These are phyloP conservation scores for Penicillium coffeae DNA, from an alignment of 495 filamentous ascomycete species.

Conservation along the genomic window DNA sequence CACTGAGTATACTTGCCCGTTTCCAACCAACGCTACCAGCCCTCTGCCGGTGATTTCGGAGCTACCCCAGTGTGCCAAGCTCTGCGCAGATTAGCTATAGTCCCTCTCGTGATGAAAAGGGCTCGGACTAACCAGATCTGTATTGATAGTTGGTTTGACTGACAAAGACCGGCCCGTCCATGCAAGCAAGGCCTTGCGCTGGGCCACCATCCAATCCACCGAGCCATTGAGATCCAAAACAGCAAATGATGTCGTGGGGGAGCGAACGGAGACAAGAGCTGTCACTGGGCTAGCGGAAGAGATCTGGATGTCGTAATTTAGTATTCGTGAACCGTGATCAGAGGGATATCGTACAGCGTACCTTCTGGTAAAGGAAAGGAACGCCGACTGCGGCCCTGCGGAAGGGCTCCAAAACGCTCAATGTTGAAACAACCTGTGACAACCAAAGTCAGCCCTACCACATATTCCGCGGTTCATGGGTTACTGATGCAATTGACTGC, in stretches of 20 bases:
- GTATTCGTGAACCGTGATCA: not conserved
- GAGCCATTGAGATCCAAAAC: slow-evolving; percentile 88
- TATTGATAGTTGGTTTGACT: slow-evolving; percentile 69
- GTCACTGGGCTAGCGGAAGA: slow-evolving; percentile 81
- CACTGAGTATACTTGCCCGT: slow-evolving; percentile 82
- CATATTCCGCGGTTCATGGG: too few species aligned
- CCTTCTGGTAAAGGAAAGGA: slow-evolving; percentile 90
- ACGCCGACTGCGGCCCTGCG: slow-evolving; percentile 71
- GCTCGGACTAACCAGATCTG: slow-evolving; percentile 54
- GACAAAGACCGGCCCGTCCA: slow-evolving; percentile 91
- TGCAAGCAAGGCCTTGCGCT: slow-evolving; percentile 79
- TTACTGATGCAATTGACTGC: slow-evolving; percentile 6
- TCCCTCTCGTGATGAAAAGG: not conserved
- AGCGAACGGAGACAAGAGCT: slow-evolving; percentile 81
- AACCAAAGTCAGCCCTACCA: too few species aligned
- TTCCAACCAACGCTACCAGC: slow-evolving; percentile 75
- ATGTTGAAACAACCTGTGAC: slow-evolving; percentile 70
- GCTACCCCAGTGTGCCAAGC: slow-evolving; percentile 85
- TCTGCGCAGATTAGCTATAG: slow-evolving; percentile 51
- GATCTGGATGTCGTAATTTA: slow-evolving; percentile 56
- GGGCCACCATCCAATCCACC: slow-evolving; percentile 91
- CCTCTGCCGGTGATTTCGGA: slow-evolving; percentile 83
- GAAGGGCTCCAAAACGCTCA: slow-evolving; percentile 83
- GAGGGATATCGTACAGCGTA: slow-evolving; percentile 21
- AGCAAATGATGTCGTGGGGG: slow-evolving; percentile 75